A percentile compares a stretch with the other conserved stretches of the same genome.
Evolutionary conservation across 176 grass and related monocot species (phyloP).

Genomic region (Thinopyrum elongatum): DNA sequence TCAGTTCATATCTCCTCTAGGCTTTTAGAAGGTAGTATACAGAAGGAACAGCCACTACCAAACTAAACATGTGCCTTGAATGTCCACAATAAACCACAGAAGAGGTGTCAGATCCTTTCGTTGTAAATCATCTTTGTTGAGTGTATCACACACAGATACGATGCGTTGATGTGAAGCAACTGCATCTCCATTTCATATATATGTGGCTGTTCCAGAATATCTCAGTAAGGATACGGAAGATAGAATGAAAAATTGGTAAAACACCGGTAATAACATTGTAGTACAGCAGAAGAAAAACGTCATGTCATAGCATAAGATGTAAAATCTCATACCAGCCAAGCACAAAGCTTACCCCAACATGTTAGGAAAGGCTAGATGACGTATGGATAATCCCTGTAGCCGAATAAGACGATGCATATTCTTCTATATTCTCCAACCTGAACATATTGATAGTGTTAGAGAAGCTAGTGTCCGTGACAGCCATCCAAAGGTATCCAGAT

Average conservation of each 20-base stretch:
- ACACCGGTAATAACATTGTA: not conserved
- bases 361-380: slow-evolving; percentile 45
- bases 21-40: not conserved
- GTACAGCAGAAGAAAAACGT: not conserved
- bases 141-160: not conserved
- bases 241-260: not conserved
- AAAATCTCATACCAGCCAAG: not conserved
- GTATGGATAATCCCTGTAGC: slow-evolving; percentile 64
- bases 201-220: slow-evolving; percentile 11
- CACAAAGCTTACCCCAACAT: slow-evolving; percentile 59
- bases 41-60: not conserved
- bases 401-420: slow-evolving; percentile 70
- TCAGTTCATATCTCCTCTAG: not conserved
- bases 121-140: not conserved
- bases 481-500: not conserved
- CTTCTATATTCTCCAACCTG: slow-evolving; percentile 80
- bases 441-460: slow-evolving; percentile 15
- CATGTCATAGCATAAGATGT: not conserved
- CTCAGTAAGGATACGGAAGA: slow-evolving; percentile 8
- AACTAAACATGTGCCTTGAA: not conserved
- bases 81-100: not conserved
- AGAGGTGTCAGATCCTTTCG: not conserved
- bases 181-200: not conserved
- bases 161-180: slow-evolving; percentile 6
- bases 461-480: not conserved